These are phyloP conservation scores for Selenicereus undatus DNA, from an alignment of 148 eudicot genomes.

Conservation along the genomic window DNA sequence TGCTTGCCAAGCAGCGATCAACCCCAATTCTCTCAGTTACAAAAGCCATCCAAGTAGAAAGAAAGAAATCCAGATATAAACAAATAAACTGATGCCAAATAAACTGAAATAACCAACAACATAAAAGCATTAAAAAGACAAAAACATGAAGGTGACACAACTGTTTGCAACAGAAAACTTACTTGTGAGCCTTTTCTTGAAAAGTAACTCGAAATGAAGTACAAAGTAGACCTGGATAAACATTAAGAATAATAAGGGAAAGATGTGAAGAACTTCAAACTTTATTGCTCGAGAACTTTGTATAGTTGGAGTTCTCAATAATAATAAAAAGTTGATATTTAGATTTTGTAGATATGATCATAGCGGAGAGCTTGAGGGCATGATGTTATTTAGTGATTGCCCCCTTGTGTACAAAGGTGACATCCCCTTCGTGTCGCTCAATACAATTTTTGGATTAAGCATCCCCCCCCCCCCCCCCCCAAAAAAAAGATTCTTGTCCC, in stretches of 20 bases:
- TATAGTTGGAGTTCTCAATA: too few relatives aligned
- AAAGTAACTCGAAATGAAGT: slow-evolving; percentile 83
- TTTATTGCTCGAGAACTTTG: too few relatives aligned
- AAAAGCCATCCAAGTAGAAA: not conserved
- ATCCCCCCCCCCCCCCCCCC: too few relatives aligned
- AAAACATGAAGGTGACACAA: not conserved
- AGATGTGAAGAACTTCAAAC: not conserved
- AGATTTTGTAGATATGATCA: not conserved
- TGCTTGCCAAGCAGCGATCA: slow-evolving; percentile 5
- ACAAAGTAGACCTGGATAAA: slow-evolving; percentile 59
- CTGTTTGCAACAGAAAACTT: slow-evolving; percentile 24
- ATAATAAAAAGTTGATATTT: not conserved
- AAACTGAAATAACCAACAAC: not conserved
- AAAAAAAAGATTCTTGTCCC: too few relatives aligned
- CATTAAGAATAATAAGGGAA: not conserved
- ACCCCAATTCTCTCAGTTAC: not conserved
- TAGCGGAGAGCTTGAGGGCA: not conserved
- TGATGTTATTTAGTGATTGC: not conserved
- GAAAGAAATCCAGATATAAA: not conserved
- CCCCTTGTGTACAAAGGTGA: too few relatives aligned
- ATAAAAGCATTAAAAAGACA: not conserved
- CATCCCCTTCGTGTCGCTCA: too few relatives aligned
- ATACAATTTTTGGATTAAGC: too few relatives aligned
- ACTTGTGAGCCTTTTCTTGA: slow-evolving; percentile 87
- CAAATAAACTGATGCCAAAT: not conserved